These are phyloP conservation scores for Stylonectria norvegica DNA, from an alignment of 2,329 filamentous ascomycete genomes.

Conservation along the genomic window DNA sequence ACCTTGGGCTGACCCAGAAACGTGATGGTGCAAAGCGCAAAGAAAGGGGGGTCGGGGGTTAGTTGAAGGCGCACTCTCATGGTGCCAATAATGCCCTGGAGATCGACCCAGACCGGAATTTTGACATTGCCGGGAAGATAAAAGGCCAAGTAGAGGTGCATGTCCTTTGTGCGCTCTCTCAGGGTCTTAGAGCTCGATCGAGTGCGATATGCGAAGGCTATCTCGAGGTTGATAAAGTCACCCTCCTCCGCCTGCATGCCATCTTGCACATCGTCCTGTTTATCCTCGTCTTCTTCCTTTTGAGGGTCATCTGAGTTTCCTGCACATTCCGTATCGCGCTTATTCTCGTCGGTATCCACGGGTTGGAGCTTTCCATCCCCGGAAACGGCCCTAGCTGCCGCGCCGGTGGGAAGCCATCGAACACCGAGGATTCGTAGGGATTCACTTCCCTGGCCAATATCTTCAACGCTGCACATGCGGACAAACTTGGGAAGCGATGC, in stretches of 20 bases:
- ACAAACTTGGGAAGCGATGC: constrained; percentile 66
- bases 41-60: constrained; percentile 73
- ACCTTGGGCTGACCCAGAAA: constrained; percentile 74
- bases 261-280: constrained; percentile 38
- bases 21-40: constrained; percentile 69
- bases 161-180: constrained; percentile 64
- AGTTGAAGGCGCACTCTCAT: constrained; percentile 68
- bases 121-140: constrained; percentile 57
- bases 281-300: constrained; percentile 37
- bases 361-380: constrained; percentile 51
- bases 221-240: constrained; percentile 73
- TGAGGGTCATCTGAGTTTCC: constrained; percentile 14
- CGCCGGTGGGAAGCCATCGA: constrained; percentile 68
- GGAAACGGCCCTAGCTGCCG: constrained; percentile 59
- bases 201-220: constrained; percentile 70
- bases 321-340: not conserved
- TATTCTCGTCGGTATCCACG: constrained; percentile 29
- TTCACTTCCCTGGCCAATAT: constrained; percentile 72
- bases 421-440: constrained; percentile 67
- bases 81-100: constrained; percentile 68
- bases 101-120: constrained; percentile 69
- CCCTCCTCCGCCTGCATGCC: constrained; percentile 75
- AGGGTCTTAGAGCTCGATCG: constrained; percentile 59
- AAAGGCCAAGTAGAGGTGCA: constrained; percentile 67
- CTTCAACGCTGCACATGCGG: constrained; percentile 72